phyloP scores from a whole-genome alignment of 2,329 filamentous ascomycete species.

The Nannizziopsis barbatae region DNA sequence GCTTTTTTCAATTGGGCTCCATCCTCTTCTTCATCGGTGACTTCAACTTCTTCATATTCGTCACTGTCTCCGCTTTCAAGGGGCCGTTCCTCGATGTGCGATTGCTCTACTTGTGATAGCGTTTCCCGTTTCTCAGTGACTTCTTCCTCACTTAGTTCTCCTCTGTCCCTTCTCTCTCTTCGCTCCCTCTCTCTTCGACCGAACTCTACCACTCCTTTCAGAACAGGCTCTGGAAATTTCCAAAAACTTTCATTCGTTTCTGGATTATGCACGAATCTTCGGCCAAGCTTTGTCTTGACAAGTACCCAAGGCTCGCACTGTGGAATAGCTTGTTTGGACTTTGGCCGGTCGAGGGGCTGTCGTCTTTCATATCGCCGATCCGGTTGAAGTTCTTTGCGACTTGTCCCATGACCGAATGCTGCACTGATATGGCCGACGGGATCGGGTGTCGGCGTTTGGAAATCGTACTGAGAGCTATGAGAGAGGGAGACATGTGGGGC shows the following conservation, averaged over 20 bases:
- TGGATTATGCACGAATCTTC: conserved; percentile 82
- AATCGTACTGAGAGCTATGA: conserved; percentile 19
- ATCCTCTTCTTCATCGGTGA: conserved; percentile 48
- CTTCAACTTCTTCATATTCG: conserved; percentile 68
- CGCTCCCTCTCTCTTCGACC: conserved; percentile 60
- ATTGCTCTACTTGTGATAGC: conserved; percentile 4
- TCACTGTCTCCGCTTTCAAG: conserved; percentile 45
- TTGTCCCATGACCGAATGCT: conserved; percentile 28
- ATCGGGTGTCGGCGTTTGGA: conserved; percentile 33
- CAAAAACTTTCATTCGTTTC: conserved; percentile 83
- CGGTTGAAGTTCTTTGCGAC: conserved; percentile 39
- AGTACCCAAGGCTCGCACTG: conserved; percentile 78
- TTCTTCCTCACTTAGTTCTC: conserved; percentile 19
- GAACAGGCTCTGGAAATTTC: conserved; percentile 81
- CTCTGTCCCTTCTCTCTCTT: conserved; percentile 44
- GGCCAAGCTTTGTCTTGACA: conserved; percentile 81
- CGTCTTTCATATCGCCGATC: conserved; percentile 50
- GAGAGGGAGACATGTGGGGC: conserved; percentile 2
- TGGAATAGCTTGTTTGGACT: conserved; percentile 66
- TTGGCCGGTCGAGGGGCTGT: conserved; percentile 67
- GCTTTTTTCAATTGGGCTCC: conserved; percentile 41
- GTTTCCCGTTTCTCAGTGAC: conserved; percentile 8
- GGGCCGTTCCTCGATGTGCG: neutral
- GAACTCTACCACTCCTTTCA: conserved; percentile 60
- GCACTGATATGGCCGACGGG: conserved; percentile 24